Evolutionary conservation across 768 basidiomycete species (phyloP).

Genomic region (Kwoniella sp.): DNA sequence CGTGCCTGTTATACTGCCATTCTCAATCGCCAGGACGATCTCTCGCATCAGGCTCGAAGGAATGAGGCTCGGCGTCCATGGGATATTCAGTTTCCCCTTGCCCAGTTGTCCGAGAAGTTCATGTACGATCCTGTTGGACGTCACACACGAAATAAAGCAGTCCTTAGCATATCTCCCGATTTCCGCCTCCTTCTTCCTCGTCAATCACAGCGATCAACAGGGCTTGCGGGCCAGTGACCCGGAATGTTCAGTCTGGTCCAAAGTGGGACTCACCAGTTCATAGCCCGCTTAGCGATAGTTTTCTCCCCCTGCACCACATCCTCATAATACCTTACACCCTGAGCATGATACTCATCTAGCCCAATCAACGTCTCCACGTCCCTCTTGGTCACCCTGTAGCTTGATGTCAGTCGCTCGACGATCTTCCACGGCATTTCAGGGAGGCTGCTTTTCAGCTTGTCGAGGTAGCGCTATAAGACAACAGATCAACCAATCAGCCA

Average conservation of each 20-base stretch:
- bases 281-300: conserved; percentile 66
- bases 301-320: conserved; percentile 61
- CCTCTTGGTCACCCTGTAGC: conserved; percentile 63
- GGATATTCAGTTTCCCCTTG: conserved; percentile 61
- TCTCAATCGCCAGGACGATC: conserved; percentile 73
- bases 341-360: conserved; percentile 65
- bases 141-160: too few species aligned
- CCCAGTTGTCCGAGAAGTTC: conserved; percentile 77
- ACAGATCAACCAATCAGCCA: background rate
- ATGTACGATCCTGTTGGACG: conserved; percentile 89
- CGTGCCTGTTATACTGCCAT: conserved; percentile 73
- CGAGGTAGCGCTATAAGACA: conserved; percentile 71
- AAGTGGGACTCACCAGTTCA: conserved; percentile 85
- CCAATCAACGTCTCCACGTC: conserved; percentile 76
- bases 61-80: conserved; percentile 66
- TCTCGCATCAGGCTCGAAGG: conserved; percentile 69
- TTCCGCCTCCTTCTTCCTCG: too few species aligned
- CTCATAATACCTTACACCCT: conserved; percentile 81
- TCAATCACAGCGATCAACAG: too few species aligned
- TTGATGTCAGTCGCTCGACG: conserved; percentile 61
- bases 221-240: too few species aligned
- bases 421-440: conserved; percentile 76
- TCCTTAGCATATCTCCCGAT: too few species aligned
- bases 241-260: too few species aligned
- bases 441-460: conserved; percentile 61